Evolutionary conservation across 371 early-diverging fungal genomes (phyloP).

Genomic region (Mucor indicus): DNA sequence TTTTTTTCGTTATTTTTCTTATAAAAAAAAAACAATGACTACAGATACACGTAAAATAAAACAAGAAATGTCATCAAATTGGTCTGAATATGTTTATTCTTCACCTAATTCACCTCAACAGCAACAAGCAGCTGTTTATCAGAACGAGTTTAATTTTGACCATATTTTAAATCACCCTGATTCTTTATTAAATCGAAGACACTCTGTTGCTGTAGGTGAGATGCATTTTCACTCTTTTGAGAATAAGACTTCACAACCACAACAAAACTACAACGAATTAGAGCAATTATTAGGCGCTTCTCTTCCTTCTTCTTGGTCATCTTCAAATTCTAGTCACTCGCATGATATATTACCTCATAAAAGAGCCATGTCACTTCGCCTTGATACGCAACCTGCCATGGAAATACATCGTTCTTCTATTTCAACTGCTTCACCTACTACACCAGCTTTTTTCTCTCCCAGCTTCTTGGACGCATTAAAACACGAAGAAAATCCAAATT

Average conservation of each 20-base stretch:
- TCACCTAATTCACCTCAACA: conserved; percentile 21
- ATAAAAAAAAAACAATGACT: conserved; percentile 11
- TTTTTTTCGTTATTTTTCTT: conserved; percentile 6
- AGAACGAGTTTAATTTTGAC: conserved; percentile 1
- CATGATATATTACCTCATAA: conserved; percentile 14
- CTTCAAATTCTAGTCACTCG: conserved; percentile 9
- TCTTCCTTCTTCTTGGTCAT: conserved; percentile 25
- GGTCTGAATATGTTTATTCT: conserved; percentile 31
- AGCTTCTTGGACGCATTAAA: conserved; percentile 61
- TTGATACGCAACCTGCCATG: conserved; percentile 18
- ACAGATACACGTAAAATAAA: conserved; percentile 30
- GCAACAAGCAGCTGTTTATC: no score
- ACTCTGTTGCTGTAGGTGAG: conserved; percentile 23
- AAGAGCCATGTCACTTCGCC: conserved; percentile 32
- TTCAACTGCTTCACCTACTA: conserved; percentile 38
- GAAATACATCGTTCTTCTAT: conserved; percentile 9
- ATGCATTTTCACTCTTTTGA: conserved; percentile 19
- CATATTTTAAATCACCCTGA: background rate
- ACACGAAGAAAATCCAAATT: conserved; percentile 25
- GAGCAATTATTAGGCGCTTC: conserved; percentile 15
- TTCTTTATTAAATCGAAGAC: conserved; percentile 19
- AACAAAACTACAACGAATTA: conserved; percentile 10
- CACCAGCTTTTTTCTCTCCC: conserved; percentile 64
- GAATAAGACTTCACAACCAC: conserved; percentile 17
- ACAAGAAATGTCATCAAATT: conserved; percentile 8